These are phyloP conservation scores for Rhynchosporium graminicola DNA, from an alignment of 2,329 filamentous ascomycete genomes.

Conservation along the genomic window DNA sequence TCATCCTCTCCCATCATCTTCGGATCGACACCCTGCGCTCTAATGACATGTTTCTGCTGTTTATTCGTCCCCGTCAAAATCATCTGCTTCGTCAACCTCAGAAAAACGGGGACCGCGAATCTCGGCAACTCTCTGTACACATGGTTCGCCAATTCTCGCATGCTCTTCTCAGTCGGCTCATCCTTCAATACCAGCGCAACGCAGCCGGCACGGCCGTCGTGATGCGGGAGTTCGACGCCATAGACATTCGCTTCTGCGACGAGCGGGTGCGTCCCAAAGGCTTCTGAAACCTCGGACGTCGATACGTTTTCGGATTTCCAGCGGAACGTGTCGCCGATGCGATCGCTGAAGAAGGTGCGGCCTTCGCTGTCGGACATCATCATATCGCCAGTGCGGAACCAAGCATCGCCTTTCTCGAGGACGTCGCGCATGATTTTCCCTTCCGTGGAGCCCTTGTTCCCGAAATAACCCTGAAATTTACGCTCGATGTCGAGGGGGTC, in stretches of 20 bases:
- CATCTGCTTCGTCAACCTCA: constrained; percentile 63
- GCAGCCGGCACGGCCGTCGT: constrained; percentile 83
- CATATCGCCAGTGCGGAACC: constrained; percentile 83
- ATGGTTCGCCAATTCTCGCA: constrained; percentile 64
- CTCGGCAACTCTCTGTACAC: constrained; percentile 60
- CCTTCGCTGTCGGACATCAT: constrained; percentile 71
- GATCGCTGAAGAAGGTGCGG: constrained; percentile 76
- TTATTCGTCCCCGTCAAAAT: constrained; percentile 84
- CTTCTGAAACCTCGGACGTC: constrained; percentile 78
- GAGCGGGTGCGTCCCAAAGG: constrained; percentile 64
- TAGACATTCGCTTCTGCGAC: constrained; percentile 85
- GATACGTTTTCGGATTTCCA: constrained; percentile 86
- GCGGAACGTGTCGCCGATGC: constrained; percentile 75
- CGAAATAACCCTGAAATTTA: constrained; percentile 81
- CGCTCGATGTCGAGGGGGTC: constrained; percentile 62
- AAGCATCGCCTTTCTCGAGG: constrained; percentile 74
- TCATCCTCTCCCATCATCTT: constrained; percentile 49
- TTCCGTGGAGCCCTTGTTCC: constrained; percentile 68
- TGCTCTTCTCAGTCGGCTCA: constrained; percentile 47
- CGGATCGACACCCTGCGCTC: constrained; percentile 74
- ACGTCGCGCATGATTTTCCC: constrained; percentile 76
- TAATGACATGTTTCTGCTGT: constrained; percentile 76
- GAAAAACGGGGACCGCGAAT: constrained; percentile 77
- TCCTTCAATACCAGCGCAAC: constrained; percentile 65
- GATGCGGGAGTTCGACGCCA: constrained; percentile 74